Evolutionary conservation across 2,329 filamentous ascomycete species (phyloP).

Genomic region (Aspergillus pseudoviridinutans): DNA sequence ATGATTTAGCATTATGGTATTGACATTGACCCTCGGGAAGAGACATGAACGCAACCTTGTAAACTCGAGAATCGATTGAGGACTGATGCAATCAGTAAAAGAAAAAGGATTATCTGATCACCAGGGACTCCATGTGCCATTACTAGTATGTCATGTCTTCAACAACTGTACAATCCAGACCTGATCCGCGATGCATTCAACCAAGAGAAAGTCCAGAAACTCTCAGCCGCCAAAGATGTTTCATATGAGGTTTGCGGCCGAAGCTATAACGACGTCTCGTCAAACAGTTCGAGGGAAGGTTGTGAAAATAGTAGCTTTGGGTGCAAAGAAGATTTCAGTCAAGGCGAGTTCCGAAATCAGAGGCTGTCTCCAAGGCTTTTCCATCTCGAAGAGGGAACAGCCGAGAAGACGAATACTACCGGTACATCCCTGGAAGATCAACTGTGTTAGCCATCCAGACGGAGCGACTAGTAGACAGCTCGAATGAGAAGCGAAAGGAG

Average conservation of each 20-base stretch:
- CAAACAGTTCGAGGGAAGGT: neutral
- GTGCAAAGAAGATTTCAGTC: no score
- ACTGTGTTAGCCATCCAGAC: constrained; percentile 3
- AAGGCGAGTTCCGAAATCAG: neutral
- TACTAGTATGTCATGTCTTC: neutral
- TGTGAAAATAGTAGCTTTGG: neutral
- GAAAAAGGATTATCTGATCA: neutral
- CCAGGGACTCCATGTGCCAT: neutral
- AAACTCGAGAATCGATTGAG: neutral
- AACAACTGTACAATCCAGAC: neutral
- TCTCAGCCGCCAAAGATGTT: neutral
- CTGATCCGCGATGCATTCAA: neutral
- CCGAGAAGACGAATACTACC: neutral
- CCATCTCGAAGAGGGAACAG: neutral
- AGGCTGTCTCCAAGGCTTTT: neutral
- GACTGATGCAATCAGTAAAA: neutral
- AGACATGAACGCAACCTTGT: neutral
- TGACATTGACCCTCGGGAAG: neutral
- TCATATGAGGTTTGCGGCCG: neutral
- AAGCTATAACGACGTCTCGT: neutral
- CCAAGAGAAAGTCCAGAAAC: neutral
- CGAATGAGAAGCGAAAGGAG: neutral
- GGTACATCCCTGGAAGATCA: constrained; percentile 6
- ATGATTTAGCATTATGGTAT: neutral
- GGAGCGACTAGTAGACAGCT: neutral